Evolutionary conservation across 129 eudicot species (phyloP), one percentile per base, ranked within the genome.

Genomic region (Artemisia tridentata): DNA sequence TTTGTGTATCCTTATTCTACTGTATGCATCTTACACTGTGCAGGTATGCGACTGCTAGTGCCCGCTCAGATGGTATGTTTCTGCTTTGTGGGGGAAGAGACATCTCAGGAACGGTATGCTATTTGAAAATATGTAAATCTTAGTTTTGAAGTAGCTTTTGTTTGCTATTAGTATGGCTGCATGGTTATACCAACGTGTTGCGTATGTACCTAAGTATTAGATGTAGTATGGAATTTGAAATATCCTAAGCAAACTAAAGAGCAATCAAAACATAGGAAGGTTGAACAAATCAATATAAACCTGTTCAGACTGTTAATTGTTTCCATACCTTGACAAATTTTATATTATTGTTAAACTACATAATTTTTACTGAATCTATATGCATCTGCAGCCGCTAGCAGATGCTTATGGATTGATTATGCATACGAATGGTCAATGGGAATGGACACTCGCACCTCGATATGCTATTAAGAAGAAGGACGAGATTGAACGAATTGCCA

Each of bases 381-480:
- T 72, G 72, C 53, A 48, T 72, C 63, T 89, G 72, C 85, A 93
- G 98, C 98, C 98, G 10, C 69, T 89, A 76, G 92, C 88, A 21
- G 98, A 93, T 87, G 98, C 98, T 20, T 93, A 89, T 84, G 98
- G 98, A 74, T 72, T 93, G 81, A 92, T 89, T 56, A 89, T 89
- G 95, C 98, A 93, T 85, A 84, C 88, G 63, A 93, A 82, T 80
- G 98, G 98, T 56, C 86, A 85, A 74, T 93, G 98, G 98, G 95
- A 93, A 74, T 93, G 98, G 98, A 93, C 98, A 71, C 98, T 87
- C 82, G 98, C 98, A 74, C 98, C 98, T 48, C n/a, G n/a, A n/a
- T n/a, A n/a, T n/a, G n/a, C n/a, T n/a, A n/a, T n/a, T n/a, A n/a
- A n/a, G n/a, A n/a, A n/a, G n/a, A n/a, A n/a, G n/a, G n/a, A n/a